Conservation (phyloP, 352 stramenopile species). For the Phytophthora colocasiae region DNA sequence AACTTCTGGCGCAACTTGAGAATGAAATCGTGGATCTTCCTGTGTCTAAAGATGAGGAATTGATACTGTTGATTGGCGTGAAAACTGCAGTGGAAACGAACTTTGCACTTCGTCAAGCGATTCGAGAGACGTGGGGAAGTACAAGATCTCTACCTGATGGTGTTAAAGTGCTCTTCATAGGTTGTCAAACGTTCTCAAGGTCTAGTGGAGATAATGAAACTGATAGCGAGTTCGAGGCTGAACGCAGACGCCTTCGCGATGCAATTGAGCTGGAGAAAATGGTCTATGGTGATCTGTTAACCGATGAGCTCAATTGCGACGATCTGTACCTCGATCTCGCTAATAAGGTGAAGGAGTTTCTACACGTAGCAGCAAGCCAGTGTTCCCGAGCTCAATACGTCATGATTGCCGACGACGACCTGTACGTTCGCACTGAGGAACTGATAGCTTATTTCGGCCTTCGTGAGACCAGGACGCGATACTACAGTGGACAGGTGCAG, state of each 20-base stretch:
- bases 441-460: conserved; percentile 8
- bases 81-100: conserved; percentile 51
- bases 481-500: conserved; percentile 28
- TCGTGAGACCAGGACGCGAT: background rate
- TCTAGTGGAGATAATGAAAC: background rate
- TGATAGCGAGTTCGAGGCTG: background rate
- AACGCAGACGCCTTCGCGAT: conserved; percentile 8
- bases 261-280: conserved; percentile 42
- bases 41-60: too few species aligned
- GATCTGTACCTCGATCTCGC: conserved; percentile 53
- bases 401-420: conserved; percentile 61
- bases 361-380: conserved; percentile 30
- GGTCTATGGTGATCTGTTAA: conserved; percentile 46
- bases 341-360: conserved; percentile 62
- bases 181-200: conserved; percentile 27
- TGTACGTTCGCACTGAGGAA: conserved; percentile 47
- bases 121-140: conserved; percentile 55
- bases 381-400: conserved; percentile 35
- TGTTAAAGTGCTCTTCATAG: conserved; percentile 49
- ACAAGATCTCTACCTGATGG: conserved; percentile 11
- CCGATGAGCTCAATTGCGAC: conserved; percentile 47
- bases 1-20: background rate
- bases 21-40: background rate
- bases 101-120: conserved; percentile 39
- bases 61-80: conserved; percentile 49